Evolutionary conservation across 2,329 filamentous ascomycete species (phyloP), one percentile per base, ranked within the genome.

Genomic region (Aspergillus sp.): DNA sequence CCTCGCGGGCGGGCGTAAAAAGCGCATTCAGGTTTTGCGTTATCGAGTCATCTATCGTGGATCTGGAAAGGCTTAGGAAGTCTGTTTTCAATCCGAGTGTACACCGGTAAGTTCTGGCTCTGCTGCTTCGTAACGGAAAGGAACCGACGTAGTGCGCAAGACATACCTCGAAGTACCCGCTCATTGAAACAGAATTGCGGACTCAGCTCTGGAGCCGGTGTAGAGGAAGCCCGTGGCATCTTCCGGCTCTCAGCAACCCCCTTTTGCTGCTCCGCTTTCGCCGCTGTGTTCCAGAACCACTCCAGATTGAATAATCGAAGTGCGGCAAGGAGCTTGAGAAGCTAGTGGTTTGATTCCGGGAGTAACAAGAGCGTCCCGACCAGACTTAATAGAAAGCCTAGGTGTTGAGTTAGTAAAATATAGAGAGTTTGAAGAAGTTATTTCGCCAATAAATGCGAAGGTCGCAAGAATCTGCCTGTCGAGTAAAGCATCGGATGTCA

Each of bases 11-110:
- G 0, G 93, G 93, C 1, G 89, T 93, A 45, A 91, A 79, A 39
- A 98, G 83, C 1, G 91, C 91, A 79, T 98, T 98, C 60, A 99
- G 85, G 68, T 96, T 93, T 70, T 96, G 93, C 1, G 87, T 86
- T 70, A 99, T 98, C 45, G 90, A 91, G 76, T 99, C 95, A 76
- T 99, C 95, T 69, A 97, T 88, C 48, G 89, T 86, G 52, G 86
- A 82, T 62, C 95, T 87, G 9, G 93, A 97, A 64, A 95, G 76
- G 40, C 92, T 89, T 20, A 99, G 83, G 73, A 99, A 99, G 73
- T 96, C 95, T 96, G 69, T 41, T 19, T 11, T 37, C 39, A 19
- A 37, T 9, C 9, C 37, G 13, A 19, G 61, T 57, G 45, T 50
- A 56, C 45, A 51, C 27, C 17, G 17, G 66, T 59, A 13, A 59